Base-by-base conservation (phyloP, 495 filamentous ascomycete genomes). In the Aspergillus steynii region DNA sequence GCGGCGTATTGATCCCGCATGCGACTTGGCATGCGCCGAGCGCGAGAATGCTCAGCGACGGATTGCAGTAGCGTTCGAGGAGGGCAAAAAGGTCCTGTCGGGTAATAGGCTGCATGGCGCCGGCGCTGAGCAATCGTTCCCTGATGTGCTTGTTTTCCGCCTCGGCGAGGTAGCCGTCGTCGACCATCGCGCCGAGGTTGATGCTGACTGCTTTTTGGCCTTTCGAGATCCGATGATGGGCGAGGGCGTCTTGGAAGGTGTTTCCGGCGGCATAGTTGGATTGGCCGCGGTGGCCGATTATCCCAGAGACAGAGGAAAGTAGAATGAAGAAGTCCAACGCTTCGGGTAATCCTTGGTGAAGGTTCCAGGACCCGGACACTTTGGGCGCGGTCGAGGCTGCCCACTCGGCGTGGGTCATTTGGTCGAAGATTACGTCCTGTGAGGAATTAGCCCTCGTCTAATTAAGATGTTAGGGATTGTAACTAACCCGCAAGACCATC, bases 261-360 rank as follows among this genome's bases (percentile, higher is more conserved):
- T 77, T 77, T 28, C 81, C 84, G 1, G 83, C 80, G 4, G 81
- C 77, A 61, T 87, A 87, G 53, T 83, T 82, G 3, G 79, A 73
- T 59, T 87, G 84, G 0, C 78, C 77, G 10, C 68, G 67, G 49
- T 71, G 76, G 51, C 84, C 84, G 1, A 78, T 59, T 31, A 84
- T 72, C 26, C 80, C 80, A 0, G 75, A 63, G 0, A 77, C 67
- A 0, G 84, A 87, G 0, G 81, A 82, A 0, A 84, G 64, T 52
- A 82, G 73, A 34, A 85, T 72, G 62, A 86, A 85, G 68, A 84
- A 85, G 68, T 83, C 78, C 15, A 66, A 48, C 26, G 48, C 59
- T 6, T 54, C 52, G 2, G 69, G 65, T 2, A 89, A 75, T 3
- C 68, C 62, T 42, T 82, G 68, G 69, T 89, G 85, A 29, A 89